Evolutionary conservation across 257 asterid genomes (phyloP), one percentile per base, ranked within the genome.

Genomic region (Ligustrum vulgare): DNA sequence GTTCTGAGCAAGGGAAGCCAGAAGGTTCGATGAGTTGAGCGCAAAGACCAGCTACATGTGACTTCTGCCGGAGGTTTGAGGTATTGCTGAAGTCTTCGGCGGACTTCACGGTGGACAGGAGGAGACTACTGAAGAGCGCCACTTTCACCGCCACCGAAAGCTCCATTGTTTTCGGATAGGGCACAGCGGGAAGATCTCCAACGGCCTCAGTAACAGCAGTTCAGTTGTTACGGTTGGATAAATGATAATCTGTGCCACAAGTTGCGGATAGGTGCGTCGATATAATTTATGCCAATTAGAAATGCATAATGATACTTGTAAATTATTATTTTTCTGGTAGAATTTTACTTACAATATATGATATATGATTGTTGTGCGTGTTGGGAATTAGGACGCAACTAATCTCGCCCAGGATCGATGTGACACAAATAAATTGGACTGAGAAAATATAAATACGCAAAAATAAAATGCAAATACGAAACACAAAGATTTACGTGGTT

Each of bases 1-100:
- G 94, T 68, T 94, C 98, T 16, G 85, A 69, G 94, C 99, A 94
- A 72, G 94, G 95, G 84, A 83, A 91, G 71, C 99, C 99, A 54
- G 81, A 51, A 70, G 96, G 94, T 69, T 85, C 84, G 68, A 94
- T 84, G 84, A 94, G 85, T 74, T 78, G 51, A 60, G 89, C 81
- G 77, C 99, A 94, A n/a, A 94, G 93, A 35, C 94, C 87, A 72
- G 79, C 83, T 6, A 83, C 67, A 6, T 81, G 78, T 64, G 89
- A 77, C 70, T 84, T 79, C 13, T 77, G 83, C 60, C 81, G 87
- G 87, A 81, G 76, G 71, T 77, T 72, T 31, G 83, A 63, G 72
- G 69, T 77, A 76, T 79, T 73, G 79, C 76, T 13, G 66, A 77
- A 72, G 71, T 81, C 79, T 20, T 62, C 81, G 56, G 80, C 66